Evolutionary conservation across 73 alveolate species (phyloP), one percentile per base, ranked within the genome.

Genomic region (Blepharisma japonicum): DNA sequence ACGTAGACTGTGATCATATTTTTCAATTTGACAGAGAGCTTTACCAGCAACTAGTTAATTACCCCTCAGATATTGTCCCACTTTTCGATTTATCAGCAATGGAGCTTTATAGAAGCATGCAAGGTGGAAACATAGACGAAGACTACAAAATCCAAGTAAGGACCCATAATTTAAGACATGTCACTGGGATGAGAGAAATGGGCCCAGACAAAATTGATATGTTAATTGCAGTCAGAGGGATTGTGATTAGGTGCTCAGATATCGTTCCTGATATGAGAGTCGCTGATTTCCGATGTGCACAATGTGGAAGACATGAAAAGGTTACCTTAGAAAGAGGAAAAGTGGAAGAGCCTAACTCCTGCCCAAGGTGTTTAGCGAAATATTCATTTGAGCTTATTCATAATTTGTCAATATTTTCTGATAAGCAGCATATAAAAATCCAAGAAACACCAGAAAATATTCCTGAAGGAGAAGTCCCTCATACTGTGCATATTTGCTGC

Each of bases 381-480:
- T 77, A 90, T 68, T 84, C 98, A 71, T 97, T 96, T 86, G 97
- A 94, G 81, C 85, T 97, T 66, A 81, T 93, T 38, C 99, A 97
- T 88, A 96, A 95, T 83, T 83, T 84, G 80, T 94, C 98, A 81
- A 72, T 81, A 55, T 97, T 97, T 89, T 91, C 95, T 67, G 99
- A 97, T 80, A 96, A 94, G 82, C 95, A 97, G 90, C 95, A 92
- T 83, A 90, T 97, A 45, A 97, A 97, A 87, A 84, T 94, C 61
- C 76, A 90, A 82, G 99, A 97, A 81, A 86, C 97, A 11, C 99
- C 99, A 6, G 99, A 97, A 86, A 84, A 72, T 68, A 92, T 97
- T 51, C 99, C 99, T 6, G 99, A 96, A 74, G 99, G 99, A 9
- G 99, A 97, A 77, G 97, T 99, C 7, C 99, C 99, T 7, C 95